A percentile compares a stretch with the other conserved stretches of the same genome.
Evolutionary conservation across 108 stramenopile species (phyloP).

Genomic region (Epithemia pelagica): DNA sequence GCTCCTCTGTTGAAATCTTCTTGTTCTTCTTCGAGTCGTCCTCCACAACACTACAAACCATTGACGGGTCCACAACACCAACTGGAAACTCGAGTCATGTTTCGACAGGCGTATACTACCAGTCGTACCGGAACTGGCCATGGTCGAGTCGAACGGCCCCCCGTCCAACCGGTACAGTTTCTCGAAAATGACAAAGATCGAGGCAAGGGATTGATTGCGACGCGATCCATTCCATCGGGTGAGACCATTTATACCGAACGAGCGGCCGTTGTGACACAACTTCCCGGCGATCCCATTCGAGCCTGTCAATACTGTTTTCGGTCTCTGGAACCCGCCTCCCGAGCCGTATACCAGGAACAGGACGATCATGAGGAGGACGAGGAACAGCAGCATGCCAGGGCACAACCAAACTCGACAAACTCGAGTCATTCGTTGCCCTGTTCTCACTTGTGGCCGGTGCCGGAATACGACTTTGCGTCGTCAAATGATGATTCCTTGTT

Average conservation of each 20-base stretch:
- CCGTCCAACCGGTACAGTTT: constrained; percentile 8
- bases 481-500: neutral
- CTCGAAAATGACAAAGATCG: constrained; percentile 17
- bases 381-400: too few relatives aligned
- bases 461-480: constrained; percentile 2
- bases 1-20: neutral
- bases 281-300: constrained; percentile 17
- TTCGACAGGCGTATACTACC: neutral
- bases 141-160: constrained; percentile 1
- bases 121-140: neutral
- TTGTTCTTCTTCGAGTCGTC: neutral
- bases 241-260: constrained; percentile 37
- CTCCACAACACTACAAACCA: neutral
- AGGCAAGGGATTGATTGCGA: constrained; percentile 33
- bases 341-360: neutral
- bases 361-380: neutral
- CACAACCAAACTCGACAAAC: neutral
- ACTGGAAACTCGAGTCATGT: neutral
- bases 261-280: constrained; percentile 28
- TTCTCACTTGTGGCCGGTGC: constrained; percentile 40
- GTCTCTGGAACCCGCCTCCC: constrained; percentile 36
- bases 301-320: constrained; percentile 52
- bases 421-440: constrained; percentile 17
- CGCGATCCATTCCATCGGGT: constrained; percentile 20
- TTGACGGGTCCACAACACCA: neutral